Conservation (phyloP, 2,329 filamentous ascomycete species). For the Dactylella cylindrospora region DNA sequence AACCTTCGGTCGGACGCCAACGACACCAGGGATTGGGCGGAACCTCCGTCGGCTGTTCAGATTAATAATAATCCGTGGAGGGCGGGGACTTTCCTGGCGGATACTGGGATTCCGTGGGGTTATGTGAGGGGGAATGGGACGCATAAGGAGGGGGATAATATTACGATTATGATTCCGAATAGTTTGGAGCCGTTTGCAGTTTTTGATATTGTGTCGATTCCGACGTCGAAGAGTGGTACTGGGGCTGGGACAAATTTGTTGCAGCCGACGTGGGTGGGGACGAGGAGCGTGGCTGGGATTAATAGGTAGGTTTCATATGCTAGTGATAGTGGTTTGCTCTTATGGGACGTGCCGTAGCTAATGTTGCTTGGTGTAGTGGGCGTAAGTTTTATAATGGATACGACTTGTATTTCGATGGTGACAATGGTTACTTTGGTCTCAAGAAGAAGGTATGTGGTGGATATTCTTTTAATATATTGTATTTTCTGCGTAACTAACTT, state of each 20-base stretch:
- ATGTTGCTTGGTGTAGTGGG: slow-evolving; percentile 1
- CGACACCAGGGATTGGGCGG: slow-evolving; percentile 14
- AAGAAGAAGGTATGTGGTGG: slow-evolving; percentile 29
- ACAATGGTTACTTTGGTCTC: slow-evolving; percentile 25
- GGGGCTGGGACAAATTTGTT: slow-evolving; percentile 10
- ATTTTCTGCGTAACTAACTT: not conserved
- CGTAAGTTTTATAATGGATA: slow-evolving; percentile 31
- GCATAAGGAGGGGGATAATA: slow-evolving; percentile 4
- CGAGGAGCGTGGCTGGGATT: slow-evolving; percentile 5
- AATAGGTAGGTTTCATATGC: slow-evolving; percentile 25
- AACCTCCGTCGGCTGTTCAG: slow-evolving; percentile 19
- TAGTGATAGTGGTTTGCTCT: not conserved
- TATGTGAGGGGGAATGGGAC: slow-evolving; percentile 13
- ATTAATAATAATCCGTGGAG: slow-evolving; percentile 6
- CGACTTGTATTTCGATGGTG: slow-evolving; percentile 24
- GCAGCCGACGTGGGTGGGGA: slow-evolving; percentile 33
- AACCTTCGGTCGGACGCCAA: not conserved
- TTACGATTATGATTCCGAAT: slow-evolving; percentile 14
- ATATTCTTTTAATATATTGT: not conserved
- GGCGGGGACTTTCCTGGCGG: slow-evolving; percentile 17
- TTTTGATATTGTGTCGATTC: slow-evolving; percentile 8
- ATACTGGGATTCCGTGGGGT: slow-evolving; percentile 20
- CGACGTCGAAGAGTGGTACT: slow-evolving; percentile 3
- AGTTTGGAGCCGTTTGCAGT: slow-evolving; percentile 11
- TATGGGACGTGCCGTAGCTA: not conserved